phyloP scores from a whole-genome alignment of 2,329 filamentous ascomycete species.

The Cephalotrichum gorgonifer region DNA sequence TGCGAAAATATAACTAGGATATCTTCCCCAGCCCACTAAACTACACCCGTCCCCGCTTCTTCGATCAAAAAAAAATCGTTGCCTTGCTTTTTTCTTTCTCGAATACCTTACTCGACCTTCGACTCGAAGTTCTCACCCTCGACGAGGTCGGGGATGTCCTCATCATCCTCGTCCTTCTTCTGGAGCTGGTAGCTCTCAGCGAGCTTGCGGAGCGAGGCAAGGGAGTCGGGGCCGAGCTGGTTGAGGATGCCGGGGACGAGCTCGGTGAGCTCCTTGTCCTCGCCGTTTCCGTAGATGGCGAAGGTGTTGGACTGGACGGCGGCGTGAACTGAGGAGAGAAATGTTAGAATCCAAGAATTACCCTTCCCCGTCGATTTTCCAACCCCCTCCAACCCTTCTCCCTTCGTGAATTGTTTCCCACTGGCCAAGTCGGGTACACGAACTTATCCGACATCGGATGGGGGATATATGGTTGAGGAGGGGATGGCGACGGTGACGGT shows the following conservation, averaged over 20 bases:
- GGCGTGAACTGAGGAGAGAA: slow-evolving; percentile 74
- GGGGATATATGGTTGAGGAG: neutral
- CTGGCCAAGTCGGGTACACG: neutral
- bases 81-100: slow-evolving; percentile 7
- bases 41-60: neutral
- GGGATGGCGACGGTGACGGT: neutral
- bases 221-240: slow-evolving; percentile 96
- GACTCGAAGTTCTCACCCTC: slow-evolving; percentile 97
- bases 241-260: slow-evolving; percentile 98
- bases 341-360: too few relatives aligned
- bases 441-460: neutral
- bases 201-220: slow-evolving; percentile 94
- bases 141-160: slow-evolving; percentile 95
- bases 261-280: slow-evolving; percentile 99
- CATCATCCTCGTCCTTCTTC: slow-evolving; percentile 71
- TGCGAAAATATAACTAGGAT: neutral
- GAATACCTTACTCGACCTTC: slow-evolving; percentile 71
- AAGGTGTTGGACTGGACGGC: slow-evolving; percentile 98
- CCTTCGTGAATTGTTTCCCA: neutral
- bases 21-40: too few relatives aligned
- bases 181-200: slow-evolving; percentile 99
- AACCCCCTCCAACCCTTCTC: too few relatives aligned
- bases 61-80: neutral
- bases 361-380: too few relatives aligned
- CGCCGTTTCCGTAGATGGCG: slow-evolving; percentile 96